These are phyloP conservation scores for Apocynum venetum DNA, from an alignment of 257 asterid genomes.

Conservation along the genomic window DNA sequence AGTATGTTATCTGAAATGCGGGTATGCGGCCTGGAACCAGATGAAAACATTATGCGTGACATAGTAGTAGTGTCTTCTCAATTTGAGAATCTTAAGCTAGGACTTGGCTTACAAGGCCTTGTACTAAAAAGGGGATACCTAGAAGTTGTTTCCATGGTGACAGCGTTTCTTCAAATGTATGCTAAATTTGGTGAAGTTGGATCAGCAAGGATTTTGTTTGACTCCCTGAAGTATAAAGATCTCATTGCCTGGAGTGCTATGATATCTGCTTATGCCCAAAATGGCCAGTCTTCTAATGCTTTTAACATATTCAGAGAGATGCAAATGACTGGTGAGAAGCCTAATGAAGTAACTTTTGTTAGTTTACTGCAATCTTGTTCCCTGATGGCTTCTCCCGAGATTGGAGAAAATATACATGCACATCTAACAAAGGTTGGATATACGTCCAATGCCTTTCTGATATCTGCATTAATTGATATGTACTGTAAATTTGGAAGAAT, in stretches of 20 bases:
- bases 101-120: constrained; percentile 51
- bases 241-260: constrained; percentile 72
- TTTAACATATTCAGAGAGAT: constrained; percentile 43
- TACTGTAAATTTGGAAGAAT: constrained; percentile 71
- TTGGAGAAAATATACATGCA: constrained; percentile 60
- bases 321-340: constrained; percentile 55
- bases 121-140: constrained; percentile 49
- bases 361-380: constrained; percentile 59
- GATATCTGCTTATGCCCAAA: constrained; percentile 56
- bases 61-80: constrained; percentile 47
- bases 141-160: constrained; percentile 34
- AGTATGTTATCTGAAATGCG: constrained; percentile 45
- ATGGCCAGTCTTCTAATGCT: constrained; percentile 38
- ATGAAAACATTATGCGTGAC: constrained; percentile 45
- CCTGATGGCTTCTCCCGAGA: constrained; percentile 35
- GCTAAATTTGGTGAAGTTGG: constrained; percentile 49
- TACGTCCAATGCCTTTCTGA: constrained; percentile 43
- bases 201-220: constrained; percentile 52
- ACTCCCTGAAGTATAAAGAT: constrained; percentile 51
- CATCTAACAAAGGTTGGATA: constrained; percentile 46
- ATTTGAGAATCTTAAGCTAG: constrained; percentile 27
- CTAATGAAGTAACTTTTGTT: constrained; percentile 63
- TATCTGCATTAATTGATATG: constrained; percentile 57
- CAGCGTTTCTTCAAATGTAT: constrained; percentile 63
- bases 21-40: constrained; percentile 35